Conservation (phyloP, 176 grass and related monocot genomes). For the Secale cereale region DNA sequence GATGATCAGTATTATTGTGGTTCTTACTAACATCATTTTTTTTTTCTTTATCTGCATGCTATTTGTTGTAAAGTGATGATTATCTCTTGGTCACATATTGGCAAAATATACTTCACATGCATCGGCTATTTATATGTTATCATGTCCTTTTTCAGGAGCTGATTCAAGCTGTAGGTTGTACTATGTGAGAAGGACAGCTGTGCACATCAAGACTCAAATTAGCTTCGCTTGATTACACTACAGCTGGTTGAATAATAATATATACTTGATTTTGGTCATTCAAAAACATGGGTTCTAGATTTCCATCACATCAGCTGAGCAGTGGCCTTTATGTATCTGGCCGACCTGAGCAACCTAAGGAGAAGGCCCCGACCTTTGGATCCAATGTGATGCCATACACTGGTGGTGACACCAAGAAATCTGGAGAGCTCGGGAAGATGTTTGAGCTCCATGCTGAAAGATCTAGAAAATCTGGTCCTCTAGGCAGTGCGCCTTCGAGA, state of each 20-base stretch:
- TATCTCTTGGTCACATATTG: neutral
- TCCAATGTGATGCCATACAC: conserved; percentile 91
- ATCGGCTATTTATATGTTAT: neutral
- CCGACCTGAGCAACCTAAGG: conserved; percentile 84
- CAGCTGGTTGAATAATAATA: conserved; percentile 9
- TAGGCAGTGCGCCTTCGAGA: conserved; percentile 52
- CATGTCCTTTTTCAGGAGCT: conserved; percentile 35
- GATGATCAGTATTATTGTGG: neutral
- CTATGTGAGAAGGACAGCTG: conserved; percentile 20
- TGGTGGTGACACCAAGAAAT: conserved; percentile 95
- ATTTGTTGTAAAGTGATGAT: conserved; percentile 1
- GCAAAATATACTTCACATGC: neutral
- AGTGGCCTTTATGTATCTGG: conserved; percentile 96
- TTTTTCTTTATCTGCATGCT: neutral
- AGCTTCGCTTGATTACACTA: conserved; percentile 16
- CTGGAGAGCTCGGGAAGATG: conserved; percentile 96
- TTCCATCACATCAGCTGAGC: conserved; percentile 85
- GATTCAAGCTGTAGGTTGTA: conserved; percentile 22
- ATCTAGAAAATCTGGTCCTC: conserved; percentile 91
- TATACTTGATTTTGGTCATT: conserved; percentile 30
- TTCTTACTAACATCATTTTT: neutral
- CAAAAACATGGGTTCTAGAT: conserved; percentile 79
- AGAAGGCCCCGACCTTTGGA: conserved; percentile 78
- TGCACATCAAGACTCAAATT: conserved; percentile 30
- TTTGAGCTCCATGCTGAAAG: conserved; percentile 95